Evolutionary conservation across 176 grass and related monocot species (phyloP), one percentile per base, ranked within the genome.

Genomic region (Phragmites australis): DNA sequence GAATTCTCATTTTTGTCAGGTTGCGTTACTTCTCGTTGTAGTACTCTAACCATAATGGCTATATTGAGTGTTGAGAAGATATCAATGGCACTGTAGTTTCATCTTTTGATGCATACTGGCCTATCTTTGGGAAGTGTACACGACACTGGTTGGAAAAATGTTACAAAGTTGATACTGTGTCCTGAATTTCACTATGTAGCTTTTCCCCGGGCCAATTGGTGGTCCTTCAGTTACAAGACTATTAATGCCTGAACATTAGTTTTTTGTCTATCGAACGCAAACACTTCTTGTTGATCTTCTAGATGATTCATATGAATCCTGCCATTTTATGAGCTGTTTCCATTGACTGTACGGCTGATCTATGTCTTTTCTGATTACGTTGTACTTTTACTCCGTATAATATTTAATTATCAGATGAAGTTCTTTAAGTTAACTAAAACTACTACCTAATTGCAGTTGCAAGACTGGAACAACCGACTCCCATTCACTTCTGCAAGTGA

Each of bases 381-480:
- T 30, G 4, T 81, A 21, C 31, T 14, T 14, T 9, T 58, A 40
- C 29, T 86, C 43, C 19, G 44, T 40, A 30, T 84, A 14, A 84
- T 77, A 70, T 43, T 65, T 69, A 25, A 32, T 16, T 78, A 16
- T 34, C 12, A 63, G n/a, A 21, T 77, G 18, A 44, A 34, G 29
- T 77, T 50, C 64, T 57, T 61, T 53, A 72, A 21, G n/a, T 66
- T 77, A 77, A 83, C 51, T 57, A 61, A 81, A 91, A 46, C 37
- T 73, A 34, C 27, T 78, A 56, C 16, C 22, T 51, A 49, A 88
- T 85, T 83, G 21, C 77, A 99, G 96, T 91, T 99, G 82, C 92
- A 99, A 93, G 96, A 99, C 44, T 99, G 90, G 92, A 99, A 99
- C 65, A 95, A 60, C 76, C 82, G 96, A 91, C 89, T 88, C 55